phyloP scores from a whole-genome alignment of 768 basidiomycete genomes.

The Tricholomella constricta region DNA sequence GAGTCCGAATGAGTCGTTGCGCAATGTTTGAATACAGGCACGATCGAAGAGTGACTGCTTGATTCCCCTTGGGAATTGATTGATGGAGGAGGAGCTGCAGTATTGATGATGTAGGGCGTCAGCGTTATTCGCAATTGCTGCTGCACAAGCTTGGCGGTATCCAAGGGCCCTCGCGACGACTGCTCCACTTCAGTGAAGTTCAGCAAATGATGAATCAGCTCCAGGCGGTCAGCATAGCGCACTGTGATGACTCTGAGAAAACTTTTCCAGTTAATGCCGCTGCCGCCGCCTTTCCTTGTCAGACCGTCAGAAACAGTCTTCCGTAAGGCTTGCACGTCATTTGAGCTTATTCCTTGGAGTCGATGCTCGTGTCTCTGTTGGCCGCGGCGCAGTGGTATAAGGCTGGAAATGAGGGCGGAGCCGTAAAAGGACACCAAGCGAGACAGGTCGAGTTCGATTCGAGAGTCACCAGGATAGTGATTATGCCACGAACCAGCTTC shows the following conservation, averaged over 20 bases:
- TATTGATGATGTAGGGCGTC: slow-evolving; percentile 9
- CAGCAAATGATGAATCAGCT: slow-evolving; percentile 25
- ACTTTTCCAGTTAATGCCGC: slow-evolving; percentile 36
- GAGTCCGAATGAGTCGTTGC: slow-evolving; percentile 29
- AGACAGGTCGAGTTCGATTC: slow-evolving; percentile 33
- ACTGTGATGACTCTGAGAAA: slow-evolving; percentile 30
- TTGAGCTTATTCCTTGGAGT: slow-evolving; percentile 22
- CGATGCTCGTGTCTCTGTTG: slow-evolving; percentile 25
- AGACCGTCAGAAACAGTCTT: slow-evolving; percentile 18
- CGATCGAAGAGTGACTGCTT: slow-evolving; percentile 24
- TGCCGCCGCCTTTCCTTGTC: slow-evolving; percentile 13
- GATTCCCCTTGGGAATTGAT: background rate
- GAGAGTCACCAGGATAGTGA: slow-evolving; percentile 35
- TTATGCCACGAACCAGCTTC: slow-evolving; percentile 36
- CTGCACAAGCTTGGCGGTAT: background rate
- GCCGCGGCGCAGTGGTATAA: slow-evolving; percentile 22
- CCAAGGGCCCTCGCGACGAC: background rate
- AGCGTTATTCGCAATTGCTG: slow-evolving; percentile 7
- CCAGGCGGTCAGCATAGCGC: slow-evolving; percentile 35
- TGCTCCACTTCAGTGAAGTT: background rate
- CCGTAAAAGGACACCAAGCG: slow-evolving; percentile 39
- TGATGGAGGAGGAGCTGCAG: slow-evolving; percentile 3
- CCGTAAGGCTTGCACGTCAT: slow-evolving; percentile 20
- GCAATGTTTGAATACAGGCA: slow-evolving; percentile 31
- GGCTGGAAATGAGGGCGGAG: slow-evolving; percentile 26